Conservation (phyloP, 1,284 basidiomycete species). For the Cerrena zonata region DNA sequence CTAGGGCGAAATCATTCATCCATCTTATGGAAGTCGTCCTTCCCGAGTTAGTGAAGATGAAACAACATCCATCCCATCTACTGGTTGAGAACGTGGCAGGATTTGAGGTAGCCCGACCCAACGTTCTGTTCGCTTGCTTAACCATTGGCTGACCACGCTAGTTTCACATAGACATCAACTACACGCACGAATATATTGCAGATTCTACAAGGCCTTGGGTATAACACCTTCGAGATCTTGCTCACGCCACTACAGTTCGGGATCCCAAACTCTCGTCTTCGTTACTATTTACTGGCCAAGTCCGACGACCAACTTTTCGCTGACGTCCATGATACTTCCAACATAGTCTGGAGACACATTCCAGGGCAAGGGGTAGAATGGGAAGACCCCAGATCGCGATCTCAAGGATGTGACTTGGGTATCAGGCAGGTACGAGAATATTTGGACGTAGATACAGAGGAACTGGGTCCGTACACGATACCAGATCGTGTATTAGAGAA, state of each 20-base stretch:
- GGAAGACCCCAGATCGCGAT: slow-evolving; percentile 33
- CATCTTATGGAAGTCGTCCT: slow-evolving; percentile 63
- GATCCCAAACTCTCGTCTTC: slow-evolving; percentile 70
- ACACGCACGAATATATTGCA: slow-evolving; percentile 51
- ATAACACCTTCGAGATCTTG: slow-evolving; percentile 55
- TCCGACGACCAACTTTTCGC: slow-evolving; percentile 31
- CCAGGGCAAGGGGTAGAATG: slow-evolving; percentile 41
- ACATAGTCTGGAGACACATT: slow-evolving; percentile 39
- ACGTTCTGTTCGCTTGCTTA: not conserved
- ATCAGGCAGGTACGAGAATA: slow-evolving; percentile 29
- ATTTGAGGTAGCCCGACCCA: slow-evolving; percentile 57
- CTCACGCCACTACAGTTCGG: slow-evolving; percentile 71
- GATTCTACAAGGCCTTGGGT: slow-evolving; percentile 46
- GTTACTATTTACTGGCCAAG: slow-evolving; percentile 74
- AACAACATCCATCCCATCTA: slow-evolving; percentile 48
- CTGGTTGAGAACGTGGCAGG: slow-evolving; percentile 76
- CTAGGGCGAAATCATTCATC: slow-evolving; percentile 69
- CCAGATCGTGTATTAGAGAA: slow-evolving; percentile 61
- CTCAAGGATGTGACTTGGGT: slow-evolving; percentile 4
- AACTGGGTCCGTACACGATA: slow-evolving; percentile 32
- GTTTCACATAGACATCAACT: slow-evolving; percentile 46
- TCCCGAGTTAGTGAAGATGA: slow-evolving; percentile 43
- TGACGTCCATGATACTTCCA: not conserved
- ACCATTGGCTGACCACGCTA: not conserved
- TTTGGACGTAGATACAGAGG: slow-evolving; percentile 37